Base-by-base conservation (phyloP, 352 stramenopile species). In the Pythium diclinum region DNA sequence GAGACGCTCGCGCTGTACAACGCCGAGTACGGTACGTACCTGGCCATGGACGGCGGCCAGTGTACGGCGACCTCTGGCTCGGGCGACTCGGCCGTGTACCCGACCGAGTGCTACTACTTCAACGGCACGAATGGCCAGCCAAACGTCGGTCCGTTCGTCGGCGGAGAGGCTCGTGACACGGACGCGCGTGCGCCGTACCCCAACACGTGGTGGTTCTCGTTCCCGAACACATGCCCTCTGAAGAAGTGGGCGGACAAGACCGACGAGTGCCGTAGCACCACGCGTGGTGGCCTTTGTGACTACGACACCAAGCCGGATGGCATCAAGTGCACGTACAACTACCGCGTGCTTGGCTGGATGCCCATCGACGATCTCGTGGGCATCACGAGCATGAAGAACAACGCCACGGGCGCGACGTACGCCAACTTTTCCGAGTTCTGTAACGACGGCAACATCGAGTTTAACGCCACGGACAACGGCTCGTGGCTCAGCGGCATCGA, bases 151-250 rank as follows among this genome's bases (percentile, higher is more conserved):
- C 79, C 82, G 1, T 94, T 87, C 56, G 62, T 95, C 0, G 83
- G 85, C 21, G 78, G 76, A 3, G 81, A 77, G 28, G 63, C 53
- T 2, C 84, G 83, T 59, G 68, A 74, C 40, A 79, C 69, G 25
- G 83, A 93, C 51, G 52, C 63, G n/a, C 76, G 76, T 8, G 83
- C 82, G 0, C 82, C 83, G 34, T 94, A 94, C 73, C 81, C 81
- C 6, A 77, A 92, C 68, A 89, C 74, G 40, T 76, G 79, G 38
- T 92, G 83, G 85, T 95, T 83, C 74, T 95, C 87, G 67, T 91
- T 87, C 65, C 85, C 87, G 0, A 91, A 94, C 78, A 79, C 74
- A 16, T 92, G 81, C 13, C 75, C 73, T 3, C 19, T 78, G 17
- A 21, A 71, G 42, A 70, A 64, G 19, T 83, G 70, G 61, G 38